Evolutionary conservation across 495 filamentous ascomycete genomes (phyloP).

Genomic region (Hypomontagnella monticulosa): DNA sequence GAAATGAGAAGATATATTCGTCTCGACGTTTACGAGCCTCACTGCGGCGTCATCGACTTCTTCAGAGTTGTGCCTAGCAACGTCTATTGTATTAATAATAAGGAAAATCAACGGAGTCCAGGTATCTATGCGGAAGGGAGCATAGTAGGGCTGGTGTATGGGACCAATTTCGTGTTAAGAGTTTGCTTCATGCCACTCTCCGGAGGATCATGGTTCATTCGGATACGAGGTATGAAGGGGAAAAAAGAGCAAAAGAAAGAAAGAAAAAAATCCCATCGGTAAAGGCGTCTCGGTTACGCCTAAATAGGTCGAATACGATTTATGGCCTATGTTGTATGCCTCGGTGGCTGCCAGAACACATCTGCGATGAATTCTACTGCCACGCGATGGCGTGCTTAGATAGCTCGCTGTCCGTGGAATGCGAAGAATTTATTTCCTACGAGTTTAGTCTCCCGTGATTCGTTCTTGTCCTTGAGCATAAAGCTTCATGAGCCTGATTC

Average conservation of each 20-base stretch:
- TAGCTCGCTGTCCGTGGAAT: constrained; percentile 7
- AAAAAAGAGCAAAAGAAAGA: not conserved
- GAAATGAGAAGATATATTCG: not conserved
- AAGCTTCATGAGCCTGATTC: no score
- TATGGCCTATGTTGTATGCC: not conserved
- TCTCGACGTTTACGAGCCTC: not conserved
- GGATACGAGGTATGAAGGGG: not conserved
- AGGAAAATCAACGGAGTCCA: not conserved
- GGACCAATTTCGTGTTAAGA: constrained; percentile 3
- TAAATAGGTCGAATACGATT: not conserved
- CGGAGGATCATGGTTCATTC: constrained; percentile 1
- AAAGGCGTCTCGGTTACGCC: no score
- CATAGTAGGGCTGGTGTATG: not conserved
- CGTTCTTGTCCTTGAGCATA: no score
- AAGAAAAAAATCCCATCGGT: no score
- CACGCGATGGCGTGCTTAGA: constrained; percentile 10
- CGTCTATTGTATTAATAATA: not conserved
- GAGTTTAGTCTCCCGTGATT: no score
- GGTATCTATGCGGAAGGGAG: not conserved
- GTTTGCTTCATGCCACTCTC: not conserved
- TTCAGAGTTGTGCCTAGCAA: not conserved
- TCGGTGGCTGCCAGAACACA: not conserved
- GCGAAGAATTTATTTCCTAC: constrained; percentile 3
- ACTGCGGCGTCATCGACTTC: not conserved
- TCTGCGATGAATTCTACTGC: constrained; percentile 5